phyloP scores from a whole-genome alignment of 768 basidiomycete genomes.

The Termitomyces sp. region DNA sequence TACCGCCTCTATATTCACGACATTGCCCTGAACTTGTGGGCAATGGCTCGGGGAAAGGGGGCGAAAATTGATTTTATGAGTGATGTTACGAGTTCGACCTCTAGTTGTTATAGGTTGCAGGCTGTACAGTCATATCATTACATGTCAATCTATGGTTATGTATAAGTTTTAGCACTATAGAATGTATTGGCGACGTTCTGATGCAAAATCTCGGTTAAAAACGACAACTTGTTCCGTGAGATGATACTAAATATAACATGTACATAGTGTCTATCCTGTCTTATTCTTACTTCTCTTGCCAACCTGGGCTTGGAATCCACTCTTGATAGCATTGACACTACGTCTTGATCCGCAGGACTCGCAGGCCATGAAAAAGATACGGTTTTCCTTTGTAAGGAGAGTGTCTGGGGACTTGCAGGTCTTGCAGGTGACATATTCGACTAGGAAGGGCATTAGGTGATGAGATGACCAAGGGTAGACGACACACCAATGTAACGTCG shows the following conservation, averaged over 20 bases:
- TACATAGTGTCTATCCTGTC: slow-evolving; percentile 5
- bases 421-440: slow-evolving; percentile 99
- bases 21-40: slow-evolving; percentile 47
- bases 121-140: too few relatives aligned
- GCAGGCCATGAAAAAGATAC: slow-evolving; percentile 97
- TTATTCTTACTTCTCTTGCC: slow-evolving; percentile 84
- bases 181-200: too few relatives aligned
- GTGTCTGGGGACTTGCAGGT: slow-evolving; percentile 99
- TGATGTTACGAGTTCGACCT: background rate
- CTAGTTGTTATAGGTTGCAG: background rate
- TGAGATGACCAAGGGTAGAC: slow-evolving; percentile 18
- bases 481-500: slow-evolving; percentile 90
- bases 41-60: slow-evolving; percentile 79
- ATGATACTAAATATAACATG: too few relatives aligned
- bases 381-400: slow-evolving; percentile 93
- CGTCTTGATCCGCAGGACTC: slow-evolving; percentile 87
- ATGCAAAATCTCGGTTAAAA: too few relatives aligned
- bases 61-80: slow-evolving; percentile 42
- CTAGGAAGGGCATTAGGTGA: slow-evolving; percentile 29
- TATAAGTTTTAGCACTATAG: too few relatives aligned
- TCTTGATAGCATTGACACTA: slow-evolving; percentile 96
- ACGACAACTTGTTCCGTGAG: too few relatives aligned
- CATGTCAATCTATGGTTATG: too few relatives aligned
- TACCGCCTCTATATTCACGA: slow-evolving; percentile 68
- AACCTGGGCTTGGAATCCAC: slow-evolving; percentile 95